Base-by-base conservation (phyloP, 768 basidiomycete genomes). In the Suillus clintonianus region DNA sequence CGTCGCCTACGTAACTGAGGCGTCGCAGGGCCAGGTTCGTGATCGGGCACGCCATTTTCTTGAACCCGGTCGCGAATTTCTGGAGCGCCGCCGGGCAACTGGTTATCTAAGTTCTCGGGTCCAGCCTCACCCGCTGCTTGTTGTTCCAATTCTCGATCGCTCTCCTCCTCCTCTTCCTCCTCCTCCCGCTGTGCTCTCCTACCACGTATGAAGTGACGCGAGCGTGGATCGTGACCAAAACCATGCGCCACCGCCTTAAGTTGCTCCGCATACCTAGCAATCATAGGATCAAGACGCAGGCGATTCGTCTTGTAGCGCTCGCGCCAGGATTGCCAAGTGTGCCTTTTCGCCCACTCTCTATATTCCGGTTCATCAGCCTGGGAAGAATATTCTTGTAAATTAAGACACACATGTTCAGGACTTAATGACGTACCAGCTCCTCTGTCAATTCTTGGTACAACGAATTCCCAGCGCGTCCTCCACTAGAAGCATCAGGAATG, bases 281-380 rank as follows among this genome's bases (percentile, higher is more conserved):
- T 86, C 5, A 68, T 66, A n/a, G 3, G 53, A 63, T 89, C 78
- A 66, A 86, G 85, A 8, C 63, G 34, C 0, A 10, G 63, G 19
- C 76, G 55, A 61, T 87, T 78, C 59, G 76, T 85, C 67, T 71
- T 78, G 71, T 89, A 90, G 30, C 82, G 80, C 47, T 88, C 83
- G 15, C 87, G 82, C 89, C 89, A 90, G 17, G 86, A 87, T 39
- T 80, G 79, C 83, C 81, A 84, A 14, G 86, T 58, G 68, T 89
- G 89, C 4, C 73, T 75, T 22, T 62, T 66, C 19, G 80, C 76
- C 77, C 77, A 78, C 1, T 10, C 27, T 30, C 19, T 63, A 67
- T 68, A 79, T 67, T 82, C 81, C 63, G 76, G 81, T 80, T 75
- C 78, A 73, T 17, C 68, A 68, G 5, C 73, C 74, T 62, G 14